Evolutionary conservation across 1,284 basidiomycete genomes (phyloP).

Genomic region (Microbotryomycetes sp.): DNA sequence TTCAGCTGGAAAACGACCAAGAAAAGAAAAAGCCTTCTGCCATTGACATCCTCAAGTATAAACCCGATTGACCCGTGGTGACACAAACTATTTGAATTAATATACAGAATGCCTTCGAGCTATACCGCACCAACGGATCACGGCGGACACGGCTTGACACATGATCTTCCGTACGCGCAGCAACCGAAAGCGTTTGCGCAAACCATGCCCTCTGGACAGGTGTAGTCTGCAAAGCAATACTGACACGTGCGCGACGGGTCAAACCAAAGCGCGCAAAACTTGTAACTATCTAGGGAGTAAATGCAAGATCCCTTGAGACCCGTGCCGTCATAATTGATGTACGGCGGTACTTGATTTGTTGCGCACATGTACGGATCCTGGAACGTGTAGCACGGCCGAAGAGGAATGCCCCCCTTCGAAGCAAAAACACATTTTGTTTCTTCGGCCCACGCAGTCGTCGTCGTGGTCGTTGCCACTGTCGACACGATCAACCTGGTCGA

Average conservation of each 20-base stretch:
- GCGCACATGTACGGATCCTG: background rate
- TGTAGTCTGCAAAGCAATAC: background rate
- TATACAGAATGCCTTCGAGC: too few species aligned
- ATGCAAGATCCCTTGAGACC: background rate
- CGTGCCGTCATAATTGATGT: too few species aligned
- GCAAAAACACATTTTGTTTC: background rate
- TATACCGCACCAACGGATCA: too few species aligned
- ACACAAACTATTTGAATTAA: too few species aligned
- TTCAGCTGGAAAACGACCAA: too few species aligned
- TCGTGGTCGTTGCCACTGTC: background rate
- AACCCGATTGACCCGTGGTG: too few species aligned
- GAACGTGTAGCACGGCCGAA: background rate
- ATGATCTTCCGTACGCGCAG: background rate
- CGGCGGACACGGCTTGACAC: background rate
- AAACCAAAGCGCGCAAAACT: background rate
- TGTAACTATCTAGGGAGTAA: background rate
- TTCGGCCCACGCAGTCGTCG: background rate
- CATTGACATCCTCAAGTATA: too few species aligned
- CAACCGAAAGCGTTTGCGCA: background rate
- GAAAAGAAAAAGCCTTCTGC: too few species aligned
- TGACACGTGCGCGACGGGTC: background rate
- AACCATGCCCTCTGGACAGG: background rate
- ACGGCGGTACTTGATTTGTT: background rate
- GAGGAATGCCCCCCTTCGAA: background rate
- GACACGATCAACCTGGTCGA: background rate